A percentile compares a stretch with the other conserved stretches of the same genome.
phyloP scores from a whole-genome alignment of 2,329 filamentous ascomycete species.

The Arthroderma sp. region DNA sequence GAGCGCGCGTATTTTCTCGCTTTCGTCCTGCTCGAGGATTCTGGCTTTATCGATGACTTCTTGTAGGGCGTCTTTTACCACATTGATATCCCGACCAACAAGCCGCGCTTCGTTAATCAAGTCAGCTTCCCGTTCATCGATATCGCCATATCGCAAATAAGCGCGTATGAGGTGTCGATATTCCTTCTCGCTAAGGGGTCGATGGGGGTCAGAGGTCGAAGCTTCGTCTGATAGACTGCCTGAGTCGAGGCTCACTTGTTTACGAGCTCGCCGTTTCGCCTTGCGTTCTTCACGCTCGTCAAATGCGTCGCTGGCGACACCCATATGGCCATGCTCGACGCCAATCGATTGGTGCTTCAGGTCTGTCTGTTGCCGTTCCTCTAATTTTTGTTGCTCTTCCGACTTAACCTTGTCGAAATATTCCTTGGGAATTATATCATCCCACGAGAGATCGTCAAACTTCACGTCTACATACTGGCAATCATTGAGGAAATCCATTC shows the following conservation, averaged over 20 bases:
- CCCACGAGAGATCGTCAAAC: slow-evolving; percentile 85
- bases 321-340: slow-evolving; percentile 11
- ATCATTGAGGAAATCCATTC: slow-evolving; percentile 83
- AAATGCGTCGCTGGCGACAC: too few relatives aligned
- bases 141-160: slow-evolving; percentile 78
- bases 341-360: slow-evolving; percentile 30
- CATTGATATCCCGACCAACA: slow-evolving; percentile 64
- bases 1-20: slow-evolving; percentile 45
- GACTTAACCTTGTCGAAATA: slow-evolving; percentile 79
- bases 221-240: slow-evolving; percentile 57
- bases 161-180: slow-evolving; percentile 82
- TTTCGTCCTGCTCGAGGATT: slow-evolving; percentile 59
- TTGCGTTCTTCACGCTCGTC: slow-evolving; percentile 49
- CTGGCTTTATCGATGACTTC: slow-evolving; percentile 65
- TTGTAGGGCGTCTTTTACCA: slow-evolving; percentile 61
- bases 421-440: slow-evolving; percentile 93
- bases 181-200: slow-evolving; percentile 86
- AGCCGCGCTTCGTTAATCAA: slow-evolving; percentile 79
- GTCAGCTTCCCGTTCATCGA: slow-evolving; percentile 78
- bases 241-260: slow-evolving; percentile 50
- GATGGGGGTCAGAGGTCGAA: slow-evolving; percentile 60
- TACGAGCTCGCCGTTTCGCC: slow-evolving; percentile 57
- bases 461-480: slow-evolving; percentile 97
- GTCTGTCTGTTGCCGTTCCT: slow-evolving; percentile 58
- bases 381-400: slow-evolving; percentile 71